phyloP scores from a whole-genome alignment of 345 rosid species.

The Raphanus raphanistrum region DNA sequence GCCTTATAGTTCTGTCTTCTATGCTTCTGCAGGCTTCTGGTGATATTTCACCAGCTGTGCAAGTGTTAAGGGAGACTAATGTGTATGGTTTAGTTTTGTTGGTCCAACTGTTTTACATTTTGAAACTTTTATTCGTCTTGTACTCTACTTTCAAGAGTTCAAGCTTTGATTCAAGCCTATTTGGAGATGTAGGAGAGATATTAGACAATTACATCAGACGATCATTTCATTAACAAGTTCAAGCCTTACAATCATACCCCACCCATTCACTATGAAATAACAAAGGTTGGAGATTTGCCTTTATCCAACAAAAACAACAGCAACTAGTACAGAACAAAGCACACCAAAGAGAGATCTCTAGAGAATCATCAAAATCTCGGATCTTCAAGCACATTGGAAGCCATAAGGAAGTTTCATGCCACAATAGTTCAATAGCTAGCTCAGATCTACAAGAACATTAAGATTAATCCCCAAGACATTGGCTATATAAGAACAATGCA shows the following conservation, averaged over 20 bases:
- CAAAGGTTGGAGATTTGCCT: not conserved
- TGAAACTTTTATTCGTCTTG: not conserved
- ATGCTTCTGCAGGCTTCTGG: conserved; percentile 58
- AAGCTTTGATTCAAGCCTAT: not conserved
- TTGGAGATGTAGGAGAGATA: not conserved
- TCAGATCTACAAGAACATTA: conserved; percentile 53
- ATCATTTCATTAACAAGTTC: conserved; percentile 3
- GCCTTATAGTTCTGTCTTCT: too few species aligned
- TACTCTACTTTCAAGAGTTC: not conserved
- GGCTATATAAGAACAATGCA: conserved; percentile 76
- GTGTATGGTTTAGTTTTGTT: not conserved
- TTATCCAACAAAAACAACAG: not conserved
- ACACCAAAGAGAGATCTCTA: conserved; percentile 13
- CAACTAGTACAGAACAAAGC: not conserved
- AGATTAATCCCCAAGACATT: conserved; percentile 57
- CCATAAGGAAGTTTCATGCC: conserved; percentile 60
- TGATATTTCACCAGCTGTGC: conserved; percentile 85
- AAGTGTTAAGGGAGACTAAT: conserved; percentile 60
- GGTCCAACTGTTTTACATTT: not conserved
- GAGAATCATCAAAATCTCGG: not conserved
- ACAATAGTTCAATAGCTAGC: conserved; percentile 61
- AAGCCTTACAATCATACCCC: not conserved
- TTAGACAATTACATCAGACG: not conserved
- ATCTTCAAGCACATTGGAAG: conserved; percentile 50
- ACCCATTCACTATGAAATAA: conserved; percentile 3